Evolutionary conservation across 345 rosid species (phyloP).

Genomic region (Hirschfeldia incana): DNA sequence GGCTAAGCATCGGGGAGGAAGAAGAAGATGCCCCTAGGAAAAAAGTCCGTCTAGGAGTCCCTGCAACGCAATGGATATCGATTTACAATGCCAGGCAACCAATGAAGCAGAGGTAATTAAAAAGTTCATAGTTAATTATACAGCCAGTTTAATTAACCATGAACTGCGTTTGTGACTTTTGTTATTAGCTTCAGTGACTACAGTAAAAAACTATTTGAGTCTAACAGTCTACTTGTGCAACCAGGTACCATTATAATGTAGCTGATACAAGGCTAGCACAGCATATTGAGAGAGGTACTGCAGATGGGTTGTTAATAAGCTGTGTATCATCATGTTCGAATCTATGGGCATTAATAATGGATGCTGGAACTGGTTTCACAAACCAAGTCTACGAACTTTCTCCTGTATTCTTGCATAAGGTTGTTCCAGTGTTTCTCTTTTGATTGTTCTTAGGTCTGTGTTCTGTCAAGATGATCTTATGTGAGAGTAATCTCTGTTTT

Average conservation of each 20-base stretch:
- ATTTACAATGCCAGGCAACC: conserved; percentile 91
- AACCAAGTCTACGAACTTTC: conserved; percentile 88
- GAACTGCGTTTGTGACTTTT: not conserved
- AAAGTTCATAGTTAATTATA: conserved; percentile 14
- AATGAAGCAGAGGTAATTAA: conserved; percentile 89
- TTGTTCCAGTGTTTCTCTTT: conserved; percentile 23
- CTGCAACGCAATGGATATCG: conserved; percentile 97
- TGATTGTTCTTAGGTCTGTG: not conserved
- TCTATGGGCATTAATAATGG: conserved; percentile 98
- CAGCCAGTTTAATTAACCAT: not conserved
- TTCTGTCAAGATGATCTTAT: conserved; percentile 11
- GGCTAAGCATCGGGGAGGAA: conserved; percentile 74
- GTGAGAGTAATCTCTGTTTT: conserved; percentile 14
- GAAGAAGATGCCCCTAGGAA: conserved; percentile 91
- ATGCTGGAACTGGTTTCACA: conserved; percentile 90
- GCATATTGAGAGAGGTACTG: conserved; percentile 90
- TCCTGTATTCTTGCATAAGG: conserved; percentile 85
- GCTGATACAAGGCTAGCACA: conserved; percentile 88
- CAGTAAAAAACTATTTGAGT: not conserved
- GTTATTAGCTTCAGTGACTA: conserved; percentile 8
- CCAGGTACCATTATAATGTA: conserved; percentile 96
- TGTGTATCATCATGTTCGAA: conserved; percentile 87
- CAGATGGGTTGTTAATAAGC: conserved; percentile 94
- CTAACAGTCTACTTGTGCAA: conserved; percentile 25
- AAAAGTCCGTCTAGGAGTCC: conserved; percentile 89